Percentiles rank a stretch among this genome's conserved stretches.
These are phyloP conservation scores for Akebia trifoliata DNA, from an alignment of 164 flowering plant genomes.

Conservation along the genomic window DNA sequence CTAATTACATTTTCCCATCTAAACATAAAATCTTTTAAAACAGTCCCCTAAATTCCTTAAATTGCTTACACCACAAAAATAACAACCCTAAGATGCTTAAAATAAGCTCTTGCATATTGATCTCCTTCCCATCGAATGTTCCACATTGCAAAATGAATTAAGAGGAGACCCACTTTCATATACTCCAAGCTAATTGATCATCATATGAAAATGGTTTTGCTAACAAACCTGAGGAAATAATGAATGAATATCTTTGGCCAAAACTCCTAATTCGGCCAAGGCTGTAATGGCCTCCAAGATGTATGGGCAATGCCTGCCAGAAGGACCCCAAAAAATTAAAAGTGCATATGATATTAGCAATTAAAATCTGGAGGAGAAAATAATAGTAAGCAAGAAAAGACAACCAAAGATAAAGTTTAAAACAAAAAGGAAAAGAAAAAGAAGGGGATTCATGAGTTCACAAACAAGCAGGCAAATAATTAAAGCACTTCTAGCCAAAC, in stretches of 20 bases:
- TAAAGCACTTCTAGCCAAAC: too few species aligned
- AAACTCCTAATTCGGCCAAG: slow-evolving; percentile 82
- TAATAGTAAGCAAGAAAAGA: background rate
- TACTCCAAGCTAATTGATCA: background rate
- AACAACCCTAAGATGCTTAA: background rate
- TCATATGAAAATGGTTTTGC: slow-evolving; percentile 1
- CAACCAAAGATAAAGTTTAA: too few species aligned
- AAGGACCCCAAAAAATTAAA: slow-evolving; percentile 13
- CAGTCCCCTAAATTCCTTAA: too few species aligned
- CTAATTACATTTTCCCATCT: too few species aligned
- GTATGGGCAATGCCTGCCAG: slow-evolving; percentile 76
- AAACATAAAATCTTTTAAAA: too few species aligned
- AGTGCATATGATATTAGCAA: background rate
- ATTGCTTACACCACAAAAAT: too few species aligned
- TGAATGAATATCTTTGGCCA: slow-evolving; percentile 81
- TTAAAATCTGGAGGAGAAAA: background rate
- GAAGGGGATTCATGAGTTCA: too few species aligned
- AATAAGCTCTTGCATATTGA: too few species aligned
- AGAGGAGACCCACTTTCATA: background rate
- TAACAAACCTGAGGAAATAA: slow-evolving; percentile 79
- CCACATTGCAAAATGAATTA: background rate
- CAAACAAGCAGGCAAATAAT: too few species aligned
- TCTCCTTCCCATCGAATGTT: background rate
- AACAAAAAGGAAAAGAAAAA: too few species aligned
- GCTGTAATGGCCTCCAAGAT: slow-evolving; percentile 79